These are phyloP conservation scores for Chrysoporthe puriensis DNA, from an alignment of 2,329 filamentous ascomycete genomes.

Conservation along the genomic window DNA sequence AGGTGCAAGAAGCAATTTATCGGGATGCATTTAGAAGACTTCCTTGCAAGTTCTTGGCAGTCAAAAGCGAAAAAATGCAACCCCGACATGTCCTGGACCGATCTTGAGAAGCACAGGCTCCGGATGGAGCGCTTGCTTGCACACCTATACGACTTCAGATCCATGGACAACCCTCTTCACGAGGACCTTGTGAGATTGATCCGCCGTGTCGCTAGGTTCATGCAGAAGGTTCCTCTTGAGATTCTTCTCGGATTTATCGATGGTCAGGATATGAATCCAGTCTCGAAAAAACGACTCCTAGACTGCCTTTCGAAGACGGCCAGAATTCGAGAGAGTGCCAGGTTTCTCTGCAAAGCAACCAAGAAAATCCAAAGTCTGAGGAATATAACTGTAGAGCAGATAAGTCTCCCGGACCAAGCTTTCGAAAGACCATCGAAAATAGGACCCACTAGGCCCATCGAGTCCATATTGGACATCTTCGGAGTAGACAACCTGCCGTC, in stretches of 20 bases:
- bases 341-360: constrained; percentile 39
- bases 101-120: not conserved
- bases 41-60: constrained; percentile 4
- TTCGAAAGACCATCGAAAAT: constrained; percentile 30
- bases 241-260: not conserved
- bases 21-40: constrained; percentile 6
- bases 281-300: constrained; percentile 15
- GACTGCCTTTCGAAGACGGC: constrained; percentile 40
- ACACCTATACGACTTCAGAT: not conserved
- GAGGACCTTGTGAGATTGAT: constrained; percentile 4
- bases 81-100: not conserved
- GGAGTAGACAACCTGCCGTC: constrained; percentile 25
- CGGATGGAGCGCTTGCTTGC: not conserved
- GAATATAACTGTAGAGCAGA: constrained; percentile 35
- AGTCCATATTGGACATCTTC: not conserved
- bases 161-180: not conserved
- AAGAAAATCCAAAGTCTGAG: constrained; percentile 37
- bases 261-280: not conserved
- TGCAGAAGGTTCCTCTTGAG: constrained; percentile 6
- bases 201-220: not conserved
- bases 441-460: not conserved
- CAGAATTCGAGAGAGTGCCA: constrained; percentile 42
- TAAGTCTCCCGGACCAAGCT: constrained; percentile 36
- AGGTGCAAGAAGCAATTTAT: not conserved
- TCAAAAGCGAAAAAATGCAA: too few species aligned